These are phyloP conservation scores for Spathaspora boniae DNA, from an alignment of 805 yeast species.

Conservation along the genomic window DNA sequence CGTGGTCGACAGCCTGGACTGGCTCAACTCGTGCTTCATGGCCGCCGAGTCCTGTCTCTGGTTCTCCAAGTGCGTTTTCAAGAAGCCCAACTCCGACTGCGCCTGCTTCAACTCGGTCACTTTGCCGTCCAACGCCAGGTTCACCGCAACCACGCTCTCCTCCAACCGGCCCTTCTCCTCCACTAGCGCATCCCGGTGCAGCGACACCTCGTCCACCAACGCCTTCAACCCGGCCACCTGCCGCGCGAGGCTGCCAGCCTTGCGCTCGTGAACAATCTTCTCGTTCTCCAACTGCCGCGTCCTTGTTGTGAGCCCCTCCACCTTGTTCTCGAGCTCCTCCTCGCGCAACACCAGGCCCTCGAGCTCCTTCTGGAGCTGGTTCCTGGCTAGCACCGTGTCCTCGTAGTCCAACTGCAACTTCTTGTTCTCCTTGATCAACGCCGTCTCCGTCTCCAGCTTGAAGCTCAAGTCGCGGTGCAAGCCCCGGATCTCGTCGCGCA, in stretches of 20 bases:
- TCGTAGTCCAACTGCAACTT: constrained; percentile 59
- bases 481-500: constrained; percentile 49
- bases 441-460: constrained; percentile 62
- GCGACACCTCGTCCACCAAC: constrained; percentile 56
- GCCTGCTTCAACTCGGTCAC: constrained; percentile 21
- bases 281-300: constrained; percentile 32
- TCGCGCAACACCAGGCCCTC: constrained; percentile 41
- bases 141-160: constrained; percentile 24
- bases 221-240: constrained; percentile 58
- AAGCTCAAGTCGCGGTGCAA: constrained; percentile 51
- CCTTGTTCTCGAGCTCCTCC: constrained; percentile 31
- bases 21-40: constrained; percentile 31
- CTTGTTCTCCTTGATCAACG: constrained; percentile 59
- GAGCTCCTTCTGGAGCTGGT: constrained; percentile 25
- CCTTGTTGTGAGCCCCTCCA: constrained; percentile 24
- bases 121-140: constrained; percentile 24
- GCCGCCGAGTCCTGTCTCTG: constrained; percentile 32
- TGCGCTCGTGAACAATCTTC: constrained; percentile 32
- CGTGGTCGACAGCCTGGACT: constrained; percentile 23
- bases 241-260: constrained; percentile 29
- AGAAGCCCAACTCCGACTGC: constrained; percentile 24
- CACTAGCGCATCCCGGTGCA: constrained; percentile 60
- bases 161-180: constrained; percentile 32
- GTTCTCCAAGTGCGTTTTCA: constrained; percentile 32
- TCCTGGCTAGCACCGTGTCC: constrained; percentile 28